Evolutionary conservation across 2,329 filamentous ascomycete species (phyloP), one percentile per base, ranked within the genome.

Genomic region (Eutypella sp.): DNA sequence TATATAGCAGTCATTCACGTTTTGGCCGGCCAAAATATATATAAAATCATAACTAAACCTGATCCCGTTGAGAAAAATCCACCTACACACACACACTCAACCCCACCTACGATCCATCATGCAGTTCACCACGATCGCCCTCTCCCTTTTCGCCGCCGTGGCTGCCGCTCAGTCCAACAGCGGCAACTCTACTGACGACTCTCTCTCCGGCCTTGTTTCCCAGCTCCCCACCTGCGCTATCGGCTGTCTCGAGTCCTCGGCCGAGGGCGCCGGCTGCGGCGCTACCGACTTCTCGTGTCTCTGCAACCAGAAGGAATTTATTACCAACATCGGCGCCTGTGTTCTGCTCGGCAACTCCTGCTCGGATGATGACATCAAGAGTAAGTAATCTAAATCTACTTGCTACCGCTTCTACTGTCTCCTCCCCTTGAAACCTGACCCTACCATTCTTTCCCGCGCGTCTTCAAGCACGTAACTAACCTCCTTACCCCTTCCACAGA

Each of bases 211-310:
- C 27, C 54, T 62, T 20, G 56, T 65, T 13, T 52, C 56, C 6
- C 48, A 60, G 40, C 49, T 65, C 7, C 62, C 62, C 11, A 27
- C 44, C 31, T 65, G 62, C 48, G 61, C 62, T 37, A 40, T 56
- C 5, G 39, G 46, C 2, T 65, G 62, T 41, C 52, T 61, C 34
- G 24, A 41, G 10, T 31, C 34, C 3, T 51, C 57, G n/a, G 54
- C 61, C 10, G 16, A 46, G 5, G 41, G 47, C 1, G 59, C 59
- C 34, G 44, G 45, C 2, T 65, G 62, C 52, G 42, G 49, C 4
- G 42, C 52, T 2, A 57, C 55, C 8, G 61, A 65, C 36, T 63
- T 65, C 42, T 15, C 33, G 2, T 65, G 62, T 41, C 52, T 65
- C 29, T 65, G 62, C 50, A 53, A 51, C 8, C 55, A 53, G 37